Conservation (phyloP, 1,284 basidiomycete species). For the Malassezia pachydermatis region DNA sequence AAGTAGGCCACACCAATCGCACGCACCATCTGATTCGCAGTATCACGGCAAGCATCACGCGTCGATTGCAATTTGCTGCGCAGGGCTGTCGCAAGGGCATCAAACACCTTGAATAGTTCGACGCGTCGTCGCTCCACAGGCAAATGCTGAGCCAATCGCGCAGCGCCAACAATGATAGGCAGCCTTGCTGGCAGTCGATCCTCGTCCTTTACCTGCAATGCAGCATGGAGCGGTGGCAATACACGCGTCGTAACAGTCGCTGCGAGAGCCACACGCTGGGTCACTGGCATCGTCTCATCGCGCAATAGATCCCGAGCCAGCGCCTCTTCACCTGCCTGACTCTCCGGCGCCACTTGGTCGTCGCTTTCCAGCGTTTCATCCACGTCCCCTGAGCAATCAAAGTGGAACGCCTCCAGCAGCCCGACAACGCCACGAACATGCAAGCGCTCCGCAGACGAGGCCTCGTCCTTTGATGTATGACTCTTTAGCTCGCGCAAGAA, state of each 20-base stretch:
- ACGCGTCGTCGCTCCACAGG: slow-evolving; percentile 54
- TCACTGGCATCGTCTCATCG: not conserved
- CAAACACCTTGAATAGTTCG: slow-evolving; percentile 70
- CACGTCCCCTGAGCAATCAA: slow-evolving; percentile 49
- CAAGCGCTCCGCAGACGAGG: slow-evolving; percentile 11
- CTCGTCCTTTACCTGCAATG: slow-evolving; percentile 60
- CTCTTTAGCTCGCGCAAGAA: slow-evolving; percentile 60
- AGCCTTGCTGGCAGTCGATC: slow-evolving; percentile 59
- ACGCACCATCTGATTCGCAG: slow-evolving; percentile 69
- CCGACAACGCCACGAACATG: slow-evolving; percentile 78
- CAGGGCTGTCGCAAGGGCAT: slow-evolving; percentile 73
- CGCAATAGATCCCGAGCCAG: not conserved
- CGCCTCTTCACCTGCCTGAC: slow-evolving; percentile 8
- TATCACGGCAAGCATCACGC: slow-evolving; percentile 74
- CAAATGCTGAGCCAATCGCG: slow-evolving; percentile 71
- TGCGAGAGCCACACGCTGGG: slow-evolving; percentile 4
- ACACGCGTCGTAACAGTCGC: slow-evolving; percentile 19
- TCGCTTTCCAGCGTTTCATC: slow-evolving; percentile 55
- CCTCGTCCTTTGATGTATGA: slow-evolving; percentile 13
- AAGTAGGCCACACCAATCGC: slow-evolving; percentile 67
- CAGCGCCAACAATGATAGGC: slow-evolving; percentile 77
- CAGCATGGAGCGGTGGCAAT: slow-evolving; percentile 41
- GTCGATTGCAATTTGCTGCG: slow-evolving; percentile 89
- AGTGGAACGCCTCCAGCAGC: slow-evolving; percentile 84
- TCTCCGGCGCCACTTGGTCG: slow-evolving; percentile 22